These are phyloP conservation scores for Tolypocladium paradoxum DNA, from an alignment of 2,329 filamentous ascomycete species.

Conservation along the genomic window DNA sequence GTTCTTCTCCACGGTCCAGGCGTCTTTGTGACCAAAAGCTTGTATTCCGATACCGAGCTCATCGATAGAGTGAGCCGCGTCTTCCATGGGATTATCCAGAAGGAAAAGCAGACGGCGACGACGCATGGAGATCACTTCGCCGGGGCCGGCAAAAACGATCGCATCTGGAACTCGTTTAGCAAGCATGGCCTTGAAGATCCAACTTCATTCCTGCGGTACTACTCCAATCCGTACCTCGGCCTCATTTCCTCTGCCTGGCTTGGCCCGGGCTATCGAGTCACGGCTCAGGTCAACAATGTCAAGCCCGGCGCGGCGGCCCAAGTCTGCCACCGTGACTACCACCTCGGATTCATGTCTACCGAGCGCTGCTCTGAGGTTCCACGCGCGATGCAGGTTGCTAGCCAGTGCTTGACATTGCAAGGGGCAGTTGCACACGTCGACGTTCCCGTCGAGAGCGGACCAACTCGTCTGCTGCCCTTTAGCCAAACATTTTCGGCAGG, in stretches of 20 bases:
- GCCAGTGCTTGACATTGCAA: conserved; percentile 49
- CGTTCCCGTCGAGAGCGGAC: conserved; percentile 47
- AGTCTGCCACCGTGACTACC: conserved; percentile 50
- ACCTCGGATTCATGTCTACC: conserved; percentile 49
- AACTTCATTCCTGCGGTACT: conserved; percentile 43
- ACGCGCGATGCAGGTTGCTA: conserved; percentile 39
- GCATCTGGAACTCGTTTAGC: conserved; percentile 57
- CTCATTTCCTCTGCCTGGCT: conserved; percentile 45
- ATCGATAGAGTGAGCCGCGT: conserved; percentile 35
- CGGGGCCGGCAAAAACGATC: conserved; percentile 40
- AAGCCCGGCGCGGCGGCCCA: conserved; percentile 47
- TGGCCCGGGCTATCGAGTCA: conserved; percentile 48
- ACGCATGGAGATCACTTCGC: conserved; percentile 52
- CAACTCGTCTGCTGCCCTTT: conserved; percentile 50
- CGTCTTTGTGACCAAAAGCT: conserved; percentile 44
- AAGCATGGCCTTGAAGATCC: conserved; percentile 47
- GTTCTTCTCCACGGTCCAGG: conserved; percentile 46
- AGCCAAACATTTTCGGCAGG: conserved; percentile 46
- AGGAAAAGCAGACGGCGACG: conserved; percentile 23
- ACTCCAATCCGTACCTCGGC: conserved; percentile 47
- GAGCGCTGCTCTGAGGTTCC: conserved; percentile 36
- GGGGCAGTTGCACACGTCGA: conserved; percentile 52
- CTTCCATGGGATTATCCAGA: conserved; percentile 36
- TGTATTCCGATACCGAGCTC: conserved; percentile 31
- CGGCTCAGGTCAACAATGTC: conserved; percentile 53